Conservation (phyloP, 139 green algal species). For the Tetradesmus lagerheimii region DNA sequence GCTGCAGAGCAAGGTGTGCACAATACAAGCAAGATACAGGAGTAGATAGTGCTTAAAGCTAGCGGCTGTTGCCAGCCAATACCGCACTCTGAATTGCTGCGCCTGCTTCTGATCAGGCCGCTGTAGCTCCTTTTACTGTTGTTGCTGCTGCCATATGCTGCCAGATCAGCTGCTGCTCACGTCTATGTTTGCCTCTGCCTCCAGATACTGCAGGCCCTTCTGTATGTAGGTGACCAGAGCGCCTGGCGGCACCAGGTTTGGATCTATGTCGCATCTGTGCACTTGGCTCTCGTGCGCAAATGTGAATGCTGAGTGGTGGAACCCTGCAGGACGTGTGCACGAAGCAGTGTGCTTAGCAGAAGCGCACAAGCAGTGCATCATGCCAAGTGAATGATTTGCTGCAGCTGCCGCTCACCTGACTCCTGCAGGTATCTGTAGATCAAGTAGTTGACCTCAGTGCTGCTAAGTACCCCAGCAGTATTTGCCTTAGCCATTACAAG, state of each 20-base stretch:
- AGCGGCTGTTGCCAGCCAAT: background rate
- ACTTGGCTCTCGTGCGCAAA: constrained; percentile 93
- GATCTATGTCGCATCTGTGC: constrained; percentile 72
- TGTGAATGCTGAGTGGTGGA: constrained; percentile 94
- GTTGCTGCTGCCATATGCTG: background rate
- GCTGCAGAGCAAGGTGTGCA: no score
- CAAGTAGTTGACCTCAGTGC: constrained; percentile 95
- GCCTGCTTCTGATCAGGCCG: background rate
- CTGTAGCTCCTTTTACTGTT: background rate
- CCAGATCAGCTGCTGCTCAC: background rate
- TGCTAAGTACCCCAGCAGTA: constrained; percentile 40
- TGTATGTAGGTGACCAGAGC: constrained; percentile 96
- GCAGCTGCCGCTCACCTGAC: constrained; percentile 69
- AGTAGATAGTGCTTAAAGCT: background rate
- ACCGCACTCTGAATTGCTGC: background rate
- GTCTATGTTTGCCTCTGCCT: constrained; percentile 97
- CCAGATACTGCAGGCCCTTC: constrained; percentile 97
- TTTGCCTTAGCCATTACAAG: background rate
- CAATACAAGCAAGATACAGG: no score
- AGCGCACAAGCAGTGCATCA: background rate
- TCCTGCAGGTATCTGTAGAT: constrained; percentile 97
- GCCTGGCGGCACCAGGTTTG: constrained; percentile 90
- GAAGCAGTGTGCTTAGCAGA: background rate
- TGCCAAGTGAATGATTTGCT: background rate
- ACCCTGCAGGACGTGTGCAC: constrained; percentile 76